Evolutionary conservation across 148 eudicot genomes (phyloP), one percentile per base, ranked within the genome.

Genomic region (Silene latifolia): DNA sequence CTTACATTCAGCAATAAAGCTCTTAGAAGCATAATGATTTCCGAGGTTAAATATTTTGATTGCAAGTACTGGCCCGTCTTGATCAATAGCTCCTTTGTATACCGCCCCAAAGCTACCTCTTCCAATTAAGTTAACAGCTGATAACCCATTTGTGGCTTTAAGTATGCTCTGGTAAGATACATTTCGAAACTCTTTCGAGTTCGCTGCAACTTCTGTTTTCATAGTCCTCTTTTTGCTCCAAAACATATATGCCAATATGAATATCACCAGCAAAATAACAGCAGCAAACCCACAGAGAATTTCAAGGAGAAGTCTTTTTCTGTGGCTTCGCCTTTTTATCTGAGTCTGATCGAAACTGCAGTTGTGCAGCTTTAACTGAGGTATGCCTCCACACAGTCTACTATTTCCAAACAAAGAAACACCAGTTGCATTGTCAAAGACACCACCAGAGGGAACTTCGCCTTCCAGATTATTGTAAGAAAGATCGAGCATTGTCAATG

Each of bases 371-470:
- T 79, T 70, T 24, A 81, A 69, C 71, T 73, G 67, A 7, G 72
- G 18, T 35, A 75, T 53, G 12, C 88, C 86, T 67, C 86, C 86
- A 69, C 88, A 83, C 0, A 86, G 80, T 62, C 20, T 72, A 2
- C 8, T 63, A 53, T 86, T 86, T 18, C 85, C 86, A 7, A 7
- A 3, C 17, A 86, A 23, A 7, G 71, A 79, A 46, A 74, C 10
- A 47, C 39, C 81, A 61, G 25, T 81, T 13, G 64, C 53, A 77
- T 86, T 81, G 62, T 48, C 17, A 29, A 86, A 86, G 20, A 79
- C 35, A 4, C 89, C 85, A n/a, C 27, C 44, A 5, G 12, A 19
- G 0, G 87, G 85, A 20, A 86, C 79, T 51, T 59, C 75, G 3
- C 86, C 88, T 42, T 81, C 78, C 42, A 86, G 78, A 44, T 72